These are phyloP conservation scores for Globisporangium recalcitrans DNA, from an alignment of 352 stramenopile genomes.

Conservation along the genomic window DNA sequence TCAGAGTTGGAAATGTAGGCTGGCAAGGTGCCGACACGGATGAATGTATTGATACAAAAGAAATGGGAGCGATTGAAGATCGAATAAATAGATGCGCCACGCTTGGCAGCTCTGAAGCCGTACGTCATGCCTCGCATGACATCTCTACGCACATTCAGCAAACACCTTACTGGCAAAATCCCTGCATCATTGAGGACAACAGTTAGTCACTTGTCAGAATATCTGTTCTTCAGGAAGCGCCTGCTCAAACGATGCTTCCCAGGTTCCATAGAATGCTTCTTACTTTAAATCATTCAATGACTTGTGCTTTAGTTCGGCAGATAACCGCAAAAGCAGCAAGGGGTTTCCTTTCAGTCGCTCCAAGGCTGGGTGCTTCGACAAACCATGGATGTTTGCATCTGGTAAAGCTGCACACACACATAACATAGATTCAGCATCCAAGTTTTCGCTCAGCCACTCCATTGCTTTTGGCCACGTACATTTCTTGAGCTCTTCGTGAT, in stretches of 20 bases:
- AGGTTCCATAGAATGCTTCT: slow-evolving; percentile 2
- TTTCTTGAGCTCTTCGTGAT: slow-evolving; percentile 28
- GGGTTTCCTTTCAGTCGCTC: slow-evolving; percentile 30
- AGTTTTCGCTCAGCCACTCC: background rate
- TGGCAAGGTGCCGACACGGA: background rate
- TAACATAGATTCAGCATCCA: background rate
- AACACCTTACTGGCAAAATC: slow-evolving; percentile 12
- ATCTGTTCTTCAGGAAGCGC: background rate
- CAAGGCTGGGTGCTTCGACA: slow-evolving; percentile 28
- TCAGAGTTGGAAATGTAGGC: slow-evolving; percentile 20
- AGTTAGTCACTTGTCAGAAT: slow-evolving; percentile 3
- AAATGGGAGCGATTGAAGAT: background rate
- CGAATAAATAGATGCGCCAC: background rate
- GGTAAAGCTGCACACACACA: slow-evolving; percentile 17
- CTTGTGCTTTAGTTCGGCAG: slow-evolving; percentile 16
- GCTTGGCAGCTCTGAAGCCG: background rate
- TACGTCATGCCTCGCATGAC: background rate
- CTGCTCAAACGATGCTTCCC: background rate
- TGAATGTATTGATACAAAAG: background rate
- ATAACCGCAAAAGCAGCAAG: slow-evolving; percentile 19
- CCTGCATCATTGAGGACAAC: slow-evolving; percentile 11
- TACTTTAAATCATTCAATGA: slow-evolving; percentile 17
- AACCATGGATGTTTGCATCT: slow-evolving; percentile 7
- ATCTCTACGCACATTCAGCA: slow-evolving; percentile 3
- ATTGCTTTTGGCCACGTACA: slow-evolving; percentile 24